These are phyloP conservation scores for Kwoniella shivajii DNA, from an alignment of 1,284 basidiomycete genomes.

Conservation along the genomic window DNA sequence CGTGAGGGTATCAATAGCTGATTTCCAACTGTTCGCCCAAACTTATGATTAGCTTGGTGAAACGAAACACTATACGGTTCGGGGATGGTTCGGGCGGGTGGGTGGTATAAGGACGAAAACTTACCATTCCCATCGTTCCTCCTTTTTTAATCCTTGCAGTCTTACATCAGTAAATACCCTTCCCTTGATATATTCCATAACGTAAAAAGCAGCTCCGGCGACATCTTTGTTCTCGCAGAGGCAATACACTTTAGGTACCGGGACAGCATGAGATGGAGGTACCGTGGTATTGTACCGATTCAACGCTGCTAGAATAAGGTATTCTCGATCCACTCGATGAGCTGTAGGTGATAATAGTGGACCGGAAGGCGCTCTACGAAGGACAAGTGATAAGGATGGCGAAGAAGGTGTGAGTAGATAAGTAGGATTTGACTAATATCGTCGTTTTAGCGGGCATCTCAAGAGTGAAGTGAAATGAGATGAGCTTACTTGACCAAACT, in stretches of 20 bases:
- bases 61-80: too few relatives aligned
- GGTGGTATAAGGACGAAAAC: too few relatives aligned
- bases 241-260: conserved; percentile 80
- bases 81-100: too few relatives aligned
- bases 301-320: conserved; percentile 73
- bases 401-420: conserved; percentile 59
- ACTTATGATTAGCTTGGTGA: conserved; percentile 1
- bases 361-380: conserved; percentile 93
- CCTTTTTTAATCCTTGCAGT: conserved; percentile 66
- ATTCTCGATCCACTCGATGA: conserved; percentile 93
- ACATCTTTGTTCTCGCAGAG: conserved; percentile 77
- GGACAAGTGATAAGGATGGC: conserved; percentile 58
- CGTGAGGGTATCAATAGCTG: conserved; percentile 72
- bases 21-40: conserved; percentile 65
- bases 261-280: conserved; percentile 57
- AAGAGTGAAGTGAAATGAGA: not conserved
- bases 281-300: conserved; percentile 66
- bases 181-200: conserved; percentile 93
- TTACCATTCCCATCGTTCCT: conserved; percentile 72
- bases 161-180: conserved; percentile 85
- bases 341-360: conserved; percentile 82
- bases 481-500: conserved; percentile 73
- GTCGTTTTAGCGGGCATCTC: not conserved
- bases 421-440: conserved; percentile 82
- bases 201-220: conserved; percentile 88